A percentile compares a stretch with the other conserved stretches of the same genome.
Conservation (phyloP, 805 yeast species). For the Yarrowia sp. region DNA sequence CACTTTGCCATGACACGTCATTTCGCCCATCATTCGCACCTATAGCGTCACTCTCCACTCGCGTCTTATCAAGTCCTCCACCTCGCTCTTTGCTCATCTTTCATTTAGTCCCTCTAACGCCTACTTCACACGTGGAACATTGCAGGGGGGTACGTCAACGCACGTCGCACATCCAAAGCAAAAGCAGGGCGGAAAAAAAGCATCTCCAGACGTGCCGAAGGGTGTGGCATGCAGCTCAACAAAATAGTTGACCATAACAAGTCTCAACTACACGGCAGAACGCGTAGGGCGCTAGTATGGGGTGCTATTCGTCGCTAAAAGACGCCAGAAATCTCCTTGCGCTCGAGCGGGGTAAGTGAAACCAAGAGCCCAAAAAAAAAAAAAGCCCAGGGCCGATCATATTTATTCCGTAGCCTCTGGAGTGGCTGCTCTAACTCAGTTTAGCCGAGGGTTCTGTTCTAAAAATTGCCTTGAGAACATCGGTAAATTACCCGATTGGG, state of each 20-base stretch:
- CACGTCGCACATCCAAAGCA: slow-evolving; percentile 19
- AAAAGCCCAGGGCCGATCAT: background rate
- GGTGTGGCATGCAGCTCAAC: background rate
- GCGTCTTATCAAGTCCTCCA: background rate
- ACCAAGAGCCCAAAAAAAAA: background rate
- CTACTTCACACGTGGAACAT: slow-evolving; percentile 15
- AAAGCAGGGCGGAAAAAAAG: slow-evolving; percentile 2
- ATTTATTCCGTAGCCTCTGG: background rate
- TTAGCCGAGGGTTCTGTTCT: slow-evolving; percentile 4
- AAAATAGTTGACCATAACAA: no score
- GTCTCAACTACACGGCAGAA: no score
- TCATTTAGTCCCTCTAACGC: slow-evolving; percentile 8
- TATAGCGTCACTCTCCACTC: no score
- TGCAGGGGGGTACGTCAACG: slow-evolving; percentile 33
- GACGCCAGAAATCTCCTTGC: background rate
- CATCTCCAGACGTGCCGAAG: background rate
- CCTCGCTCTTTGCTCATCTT: background rate
- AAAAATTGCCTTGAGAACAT: background rate
- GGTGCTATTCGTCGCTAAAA: no score
- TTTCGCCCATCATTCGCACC: background rate
- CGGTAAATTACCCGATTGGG: background rate
- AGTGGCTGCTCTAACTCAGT: slow-evolving; percentile 15
- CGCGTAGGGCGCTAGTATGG: no score
- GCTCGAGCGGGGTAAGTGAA: slow-evolving; percentile 1
- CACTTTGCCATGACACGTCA: no score